Evolutionary conservation across 345 rosid genomes (phyloP).

Genomic region (Salix caprea): DNA sequence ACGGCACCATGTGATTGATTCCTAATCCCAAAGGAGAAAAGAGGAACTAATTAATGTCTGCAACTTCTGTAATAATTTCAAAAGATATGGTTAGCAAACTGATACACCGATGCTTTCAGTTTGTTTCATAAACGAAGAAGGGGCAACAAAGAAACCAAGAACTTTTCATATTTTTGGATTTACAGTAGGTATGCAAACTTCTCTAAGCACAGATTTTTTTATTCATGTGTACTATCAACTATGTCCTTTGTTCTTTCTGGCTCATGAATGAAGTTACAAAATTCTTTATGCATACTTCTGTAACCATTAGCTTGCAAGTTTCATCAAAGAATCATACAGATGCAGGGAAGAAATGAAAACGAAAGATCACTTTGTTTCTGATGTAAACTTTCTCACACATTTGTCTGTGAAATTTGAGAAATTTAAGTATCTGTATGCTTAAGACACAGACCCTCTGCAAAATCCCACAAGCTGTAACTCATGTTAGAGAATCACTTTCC

Average conservation of each 20-base stretch:
- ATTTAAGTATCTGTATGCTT: not conserved
- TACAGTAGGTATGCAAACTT: not conserved
- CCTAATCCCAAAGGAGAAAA: not conserved
- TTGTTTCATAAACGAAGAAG: too few relatives aligned
- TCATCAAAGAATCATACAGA: too few relatives aligned
- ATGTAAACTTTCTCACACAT: too few relatives aligned
- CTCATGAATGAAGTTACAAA: too few relatives aligned
- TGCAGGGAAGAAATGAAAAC: too few relatives aligned
- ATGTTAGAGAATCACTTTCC: too few relatives aligned
- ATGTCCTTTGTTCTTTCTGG: too few relatives aligned
- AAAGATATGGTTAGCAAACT: not conserved
- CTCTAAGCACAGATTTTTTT: not conserved
- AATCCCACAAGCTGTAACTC: not conserved
- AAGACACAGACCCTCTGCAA: not conserved
- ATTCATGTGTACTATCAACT: too few relatives aligned
- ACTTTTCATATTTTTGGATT: not conserved
- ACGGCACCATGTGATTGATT: not conserved
- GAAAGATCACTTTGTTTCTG: too few relatives aligned
- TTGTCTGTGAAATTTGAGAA: not conserved
- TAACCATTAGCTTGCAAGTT: too few relatives aligned
- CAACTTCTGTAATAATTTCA: not conserved
- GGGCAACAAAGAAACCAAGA: not conserved
- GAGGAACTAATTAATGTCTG: not conserved
- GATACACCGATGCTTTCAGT: not conserved
- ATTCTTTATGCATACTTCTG: too few relatives aligned